phyloP scores from a whole-genome alignment of 2,329 filamentous ascomycete genomes.

The Penicillium aurantiogriseum region DNA sequence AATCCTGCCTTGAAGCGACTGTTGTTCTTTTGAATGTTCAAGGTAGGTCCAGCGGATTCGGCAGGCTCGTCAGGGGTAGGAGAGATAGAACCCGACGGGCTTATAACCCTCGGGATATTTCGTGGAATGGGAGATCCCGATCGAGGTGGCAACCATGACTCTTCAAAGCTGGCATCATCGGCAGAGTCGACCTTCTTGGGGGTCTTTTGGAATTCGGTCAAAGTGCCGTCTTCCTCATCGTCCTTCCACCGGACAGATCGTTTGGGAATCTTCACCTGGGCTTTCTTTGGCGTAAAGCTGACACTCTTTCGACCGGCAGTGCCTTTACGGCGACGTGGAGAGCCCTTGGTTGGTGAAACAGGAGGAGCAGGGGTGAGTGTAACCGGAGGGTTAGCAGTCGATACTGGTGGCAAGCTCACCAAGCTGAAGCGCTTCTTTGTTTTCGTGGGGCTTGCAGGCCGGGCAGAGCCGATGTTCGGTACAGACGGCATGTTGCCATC shows the following conservation, averaged over 20 bases:
- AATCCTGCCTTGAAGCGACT: conserved; percentile 88
- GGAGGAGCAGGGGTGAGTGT: conserved; percentile 37
- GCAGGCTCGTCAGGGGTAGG: conserved; percentile 46
- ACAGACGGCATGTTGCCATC: conserved; percentile 63
- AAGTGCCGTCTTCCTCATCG: conserved; percentile 78
- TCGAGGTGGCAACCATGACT: conserved; percentile 45
- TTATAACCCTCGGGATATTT: conserved; percentile 45
- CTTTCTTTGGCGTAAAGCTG: conserved; percentile 75
- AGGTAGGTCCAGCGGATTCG: conserved; percentile 56
- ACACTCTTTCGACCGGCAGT: conserved; percentile 66
- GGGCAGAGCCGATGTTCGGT: conserved; percentile 67
- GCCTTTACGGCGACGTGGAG: conserved; percentile 74
- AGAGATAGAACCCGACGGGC: conserved; percentile 51
- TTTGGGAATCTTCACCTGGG: conserved; percentile 61
- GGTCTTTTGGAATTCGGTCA: conserved; percentile 90
- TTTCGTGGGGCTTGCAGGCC: conserved; percentile 70
- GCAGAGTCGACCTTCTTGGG: conserved; percentile 67
- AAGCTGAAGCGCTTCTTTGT: conserved; percentile 58
- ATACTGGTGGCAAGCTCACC: conserved; percentile 29
- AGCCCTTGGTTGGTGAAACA: conserved; percentile 68
- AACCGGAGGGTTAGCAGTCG: conserved; percentile 28
- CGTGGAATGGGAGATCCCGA: conserved; percentile 52
- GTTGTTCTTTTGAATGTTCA: conserved; percentile 63
- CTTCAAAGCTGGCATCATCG: conserved; percentile 56
- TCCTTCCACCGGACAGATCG: conserved; percentile 88